Conservation (phyloP, 768 basidiomycete species). For the Gloeopeniophorella convolvens region DNA sequence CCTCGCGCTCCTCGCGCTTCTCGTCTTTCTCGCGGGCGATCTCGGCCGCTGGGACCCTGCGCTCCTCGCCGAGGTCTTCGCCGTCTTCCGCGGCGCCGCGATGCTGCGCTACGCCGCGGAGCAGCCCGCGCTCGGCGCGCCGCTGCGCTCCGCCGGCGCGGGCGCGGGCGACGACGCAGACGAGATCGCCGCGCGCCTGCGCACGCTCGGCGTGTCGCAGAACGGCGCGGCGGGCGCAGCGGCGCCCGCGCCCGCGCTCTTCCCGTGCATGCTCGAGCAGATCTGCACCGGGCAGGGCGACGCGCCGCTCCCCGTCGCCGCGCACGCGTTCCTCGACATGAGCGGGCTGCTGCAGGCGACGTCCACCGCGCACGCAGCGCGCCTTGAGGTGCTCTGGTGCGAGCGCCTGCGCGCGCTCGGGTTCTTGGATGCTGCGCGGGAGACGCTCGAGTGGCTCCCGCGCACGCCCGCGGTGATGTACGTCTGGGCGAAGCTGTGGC, state of each 20-base stretch:
- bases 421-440: slow-evolving; percentile 52
- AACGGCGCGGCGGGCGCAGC: neutral
- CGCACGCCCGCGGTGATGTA: slow-evolving; percentile 71
- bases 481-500: slow-evolving; percentile 59
- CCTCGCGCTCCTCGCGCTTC: slow-evolving; percentile 53
- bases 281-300: slow-evolving; percentile 32
- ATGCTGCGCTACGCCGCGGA: slow-evolving; percentile 57
- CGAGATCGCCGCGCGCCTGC: slow-evolving; percentile 56
- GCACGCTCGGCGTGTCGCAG: slow-evolving; percentile 65
- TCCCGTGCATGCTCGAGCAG: slow-evolving; percentile 56
- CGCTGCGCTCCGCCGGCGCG: slow-evolving; percentile 25
- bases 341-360: slow-evolving; percentile 62
- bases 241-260: slow-evolving; percentile 44
- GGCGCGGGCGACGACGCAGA: slow-evolving; percentile 36
- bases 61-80: slow-evolving; percentile 66
- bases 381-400: slow-evolving; percentile 67
- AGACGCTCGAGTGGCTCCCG: slow-evolving; percentile 73
- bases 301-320: slow-evolving; percentile 47
- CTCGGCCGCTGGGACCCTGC: slow-evolving; percentile 58
- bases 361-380: slow-evolving; percentile 60
- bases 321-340: slow-evolving; percentile 64
- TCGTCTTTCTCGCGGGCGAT: slow-evolving; percentile 66
- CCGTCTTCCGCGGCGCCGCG: slow-evolving; percentile 71
- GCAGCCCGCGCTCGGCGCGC: slow-evolving; percentile 46
- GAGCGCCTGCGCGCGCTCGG: slow-evolving; percentile 60